These are phyloP conservation scores for Heterobasidion parviporum DNA, from an alignment of 1,284 basidiomycete genomes.

Conservation along the genomic window DNA sequence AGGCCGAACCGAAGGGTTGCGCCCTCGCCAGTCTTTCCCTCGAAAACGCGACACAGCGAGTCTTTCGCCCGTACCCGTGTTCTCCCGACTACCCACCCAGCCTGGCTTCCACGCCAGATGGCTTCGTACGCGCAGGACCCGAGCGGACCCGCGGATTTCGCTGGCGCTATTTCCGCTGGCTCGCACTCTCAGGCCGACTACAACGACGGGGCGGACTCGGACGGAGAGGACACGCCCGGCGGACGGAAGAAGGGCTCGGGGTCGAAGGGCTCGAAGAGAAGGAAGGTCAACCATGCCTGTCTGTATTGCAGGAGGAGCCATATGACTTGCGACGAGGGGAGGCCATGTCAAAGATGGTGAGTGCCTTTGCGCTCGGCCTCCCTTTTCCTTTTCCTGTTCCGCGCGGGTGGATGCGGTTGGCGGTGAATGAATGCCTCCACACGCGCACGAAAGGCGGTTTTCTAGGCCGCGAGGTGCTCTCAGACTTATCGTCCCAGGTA, in stretches of 20 bases:
- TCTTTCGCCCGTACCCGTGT: background rate
- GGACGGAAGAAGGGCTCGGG: conserved; percentile 27
- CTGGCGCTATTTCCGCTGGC: background rate
- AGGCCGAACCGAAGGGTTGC: background rate
- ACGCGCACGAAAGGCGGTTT: too few species aligned
- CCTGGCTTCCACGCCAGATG: background rate
- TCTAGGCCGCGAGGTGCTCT: too few species aligned
- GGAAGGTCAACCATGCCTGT: conserved; percentile 87
- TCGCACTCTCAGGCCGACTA: background rate
- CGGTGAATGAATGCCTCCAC: conserved; percentile 1
- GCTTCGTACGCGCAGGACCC: background rate
- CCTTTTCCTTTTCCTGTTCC: conserved; percentile 2
- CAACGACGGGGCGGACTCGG: background rate
- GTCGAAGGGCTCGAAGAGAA: conserved; percentile 45
- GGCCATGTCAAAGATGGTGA: conserved; percentile 86
- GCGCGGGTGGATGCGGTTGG: background rate
- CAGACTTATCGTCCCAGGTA: background rate
- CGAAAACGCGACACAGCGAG: background rate
- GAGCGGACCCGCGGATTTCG: background rate
- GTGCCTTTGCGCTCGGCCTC: conserved; percentile 5
- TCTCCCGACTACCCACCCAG: background rate
- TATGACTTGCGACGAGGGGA: conserved; percentile 88
- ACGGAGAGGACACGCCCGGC: conserved; percentile 4
- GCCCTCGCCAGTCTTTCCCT: background rate
- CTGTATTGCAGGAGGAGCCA: conserved; percentile 90